Conservation (phyloP, 1,284 basidiomycete species). For the Cryptococcus depauperatus region DNA sequence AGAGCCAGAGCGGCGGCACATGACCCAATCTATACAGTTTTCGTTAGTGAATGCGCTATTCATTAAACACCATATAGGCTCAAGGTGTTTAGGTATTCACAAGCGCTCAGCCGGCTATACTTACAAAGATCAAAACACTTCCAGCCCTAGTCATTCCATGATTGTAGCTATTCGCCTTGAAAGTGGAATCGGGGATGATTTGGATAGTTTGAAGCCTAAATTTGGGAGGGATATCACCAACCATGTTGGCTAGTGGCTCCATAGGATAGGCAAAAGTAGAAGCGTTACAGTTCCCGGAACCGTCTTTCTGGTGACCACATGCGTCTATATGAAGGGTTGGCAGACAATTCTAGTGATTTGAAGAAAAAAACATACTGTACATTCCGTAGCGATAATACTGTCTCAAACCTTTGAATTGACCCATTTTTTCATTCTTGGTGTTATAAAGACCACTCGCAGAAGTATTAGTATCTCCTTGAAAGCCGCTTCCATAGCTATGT, state of each 20-base stretch:
- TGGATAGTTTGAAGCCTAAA: conserved; percentile 20
- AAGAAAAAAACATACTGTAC: conserved; percentile 30
- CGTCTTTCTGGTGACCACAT: conserved; percentile 39
- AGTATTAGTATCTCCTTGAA: conserved; percentile 24
- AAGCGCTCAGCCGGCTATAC: too few relatives aligned
- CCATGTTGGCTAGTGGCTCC: conserved; percentile 32
- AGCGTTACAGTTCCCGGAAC: conserved; percentile 38
- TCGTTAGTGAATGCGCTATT: neutral
- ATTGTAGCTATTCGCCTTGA: conserved; percentile 37
- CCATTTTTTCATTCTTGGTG: conserved; percentile 23
- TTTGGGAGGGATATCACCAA: conserved; percentile 35
- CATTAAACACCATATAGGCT: neutral
- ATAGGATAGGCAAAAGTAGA: conserved; percentile 39
- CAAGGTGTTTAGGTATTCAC: too few relatives aligned
- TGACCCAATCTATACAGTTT: conserved; percentile 25
- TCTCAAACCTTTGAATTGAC: conserved; percentile 29
- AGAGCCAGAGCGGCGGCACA: conserved; percentile 30
- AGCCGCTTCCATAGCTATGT: conserved; percentile 30
- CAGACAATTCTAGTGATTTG: too few relatives aligned
- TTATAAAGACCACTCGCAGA: conserved; percentile 26
- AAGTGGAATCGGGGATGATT: conserved; percentile 26
- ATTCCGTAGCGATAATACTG: conserved; percentile 43
- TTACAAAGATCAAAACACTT: conserved; percentile 39
- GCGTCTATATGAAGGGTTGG: conserved; percentile 18
- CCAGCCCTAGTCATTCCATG: conserved; percentile 26